A percentile compares a stretch with the other conserved stretches of the same genome.
Conservation (phyloP, 2,329 filamentous ascomycete species). For the Sporothrix globosa region DNA sequence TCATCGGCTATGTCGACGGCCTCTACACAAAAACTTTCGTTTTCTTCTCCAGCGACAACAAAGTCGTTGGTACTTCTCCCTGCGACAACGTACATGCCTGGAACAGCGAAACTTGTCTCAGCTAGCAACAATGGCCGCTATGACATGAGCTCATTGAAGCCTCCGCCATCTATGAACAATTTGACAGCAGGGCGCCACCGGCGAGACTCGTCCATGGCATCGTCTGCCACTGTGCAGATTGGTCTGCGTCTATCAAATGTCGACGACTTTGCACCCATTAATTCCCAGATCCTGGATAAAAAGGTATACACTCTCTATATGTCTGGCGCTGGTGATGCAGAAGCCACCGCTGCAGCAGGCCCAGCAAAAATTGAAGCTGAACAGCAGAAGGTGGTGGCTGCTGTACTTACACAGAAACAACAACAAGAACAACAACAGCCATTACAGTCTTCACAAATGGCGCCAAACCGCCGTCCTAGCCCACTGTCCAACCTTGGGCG, state of each 20-base stretch:
- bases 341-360: background rate
- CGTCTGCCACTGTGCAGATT: constrained; percentile 71
- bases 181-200: constrained; percentile 51
- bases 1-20: constrained; percentile 23
- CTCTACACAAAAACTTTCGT: constrained; percentile 45
- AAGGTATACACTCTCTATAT: constrained; percentile 46
- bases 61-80: constrained; percentile 50
- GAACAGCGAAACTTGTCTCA: constrained; percentile 16
- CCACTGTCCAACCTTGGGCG: constrained; percentile 31
- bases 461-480: constrained; percentile 28
- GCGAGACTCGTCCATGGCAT: constrained; percentile 64
- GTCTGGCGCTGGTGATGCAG: constrained; percentile 4
- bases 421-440: constrained; percentile 12
- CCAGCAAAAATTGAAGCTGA: constrained; percentile 2
- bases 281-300: constrained; percentile 42
- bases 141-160: constrained; percentile 44
- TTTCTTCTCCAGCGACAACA: constrained; percentile 46
- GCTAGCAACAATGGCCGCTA: constrained; percentile 29
- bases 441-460: constrained; percentile 5
- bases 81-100: constrained; percentile 52
- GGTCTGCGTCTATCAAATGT: constrained; percentile 68
- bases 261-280: constrained; percentile 52
- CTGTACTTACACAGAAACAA: constrained; percentile 10
- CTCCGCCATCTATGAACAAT: constrained; percentile 50
- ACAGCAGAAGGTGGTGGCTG: background rate